Conservation (phyloP, 345 rosid genomes). For the Xanthoceras sorbifolium region DNA sequence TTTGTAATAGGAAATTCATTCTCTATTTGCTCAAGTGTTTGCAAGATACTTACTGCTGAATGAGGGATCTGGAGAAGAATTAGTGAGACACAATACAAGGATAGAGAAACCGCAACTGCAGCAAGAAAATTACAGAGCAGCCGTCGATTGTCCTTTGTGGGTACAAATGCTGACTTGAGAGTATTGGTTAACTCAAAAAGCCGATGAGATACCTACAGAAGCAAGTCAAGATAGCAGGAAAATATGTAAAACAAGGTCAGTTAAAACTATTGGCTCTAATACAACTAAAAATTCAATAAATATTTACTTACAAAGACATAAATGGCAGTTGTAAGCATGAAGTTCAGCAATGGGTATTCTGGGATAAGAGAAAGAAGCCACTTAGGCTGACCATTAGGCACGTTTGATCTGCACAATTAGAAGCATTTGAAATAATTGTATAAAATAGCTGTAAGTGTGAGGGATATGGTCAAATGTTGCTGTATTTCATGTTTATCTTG, state of each 20-base stretch:
- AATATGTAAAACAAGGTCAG: constrained; percentile 5
- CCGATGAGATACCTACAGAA: constrained; percentile 73
- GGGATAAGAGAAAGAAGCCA: constrained; percentile 96
- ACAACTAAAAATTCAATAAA: not conserved
- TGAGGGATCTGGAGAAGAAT: constrained; percentile 84
- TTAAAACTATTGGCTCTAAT: not conserved
- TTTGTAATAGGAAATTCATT: not conserved
- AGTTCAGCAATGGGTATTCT: constrained; percentile 85
- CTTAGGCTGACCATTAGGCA: constrained; percentile 94
- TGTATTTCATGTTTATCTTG: not conserved
- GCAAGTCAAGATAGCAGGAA: constrained; percentile 17
- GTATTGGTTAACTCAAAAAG: constrained; percentile 79
- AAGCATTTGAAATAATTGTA: not conserved
- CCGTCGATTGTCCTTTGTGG: constrained; percentile 67
- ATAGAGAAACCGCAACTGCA: constrained; percentile 58
- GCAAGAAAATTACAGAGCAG: constrained; percentile 66
- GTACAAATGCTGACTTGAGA: constrained; percentile 71
- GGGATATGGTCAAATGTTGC: not conserved
- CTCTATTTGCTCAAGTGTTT: not conserved
- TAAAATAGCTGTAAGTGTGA: not conserved
- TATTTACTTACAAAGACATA: constrained; percentile 66
- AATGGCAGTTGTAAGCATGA: constrained; percentile 92
- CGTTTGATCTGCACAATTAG: constrained; percentile 60
- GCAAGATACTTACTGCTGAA: constrained; percentile 49
- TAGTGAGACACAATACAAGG: constrained; percentile 58